These are phyloP conservation scores for Rhododendron simsii DNA, from an alignment of 148 eudicot genomes.

Conservation along the genomic window DNA sequence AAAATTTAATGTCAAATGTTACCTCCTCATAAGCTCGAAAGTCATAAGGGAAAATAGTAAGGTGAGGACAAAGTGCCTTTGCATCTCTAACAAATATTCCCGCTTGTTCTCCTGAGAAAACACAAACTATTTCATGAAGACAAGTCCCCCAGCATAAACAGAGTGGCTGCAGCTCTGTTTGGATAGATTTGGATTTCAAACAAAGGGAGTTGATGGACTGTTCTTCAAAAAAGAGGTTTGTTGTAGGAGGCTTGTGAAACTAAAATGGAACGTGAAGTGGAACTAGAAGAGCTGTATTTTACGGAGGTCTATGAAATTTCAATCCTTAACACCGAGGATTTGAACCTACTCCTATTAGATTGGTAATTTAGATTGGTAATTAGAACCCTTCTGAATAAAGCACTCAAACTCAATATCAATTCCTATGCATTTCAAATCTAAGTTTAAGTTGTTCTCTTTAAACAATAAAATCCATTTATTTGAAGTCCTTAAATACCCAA, in stretches of 20 bases:
- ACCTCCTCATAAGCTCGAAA: slow-evolving; percentile 97
- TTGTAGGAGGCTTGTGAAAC: neutral
- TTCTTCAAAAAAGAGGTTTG: neutral
- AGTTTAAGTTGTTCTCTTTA: neutral
- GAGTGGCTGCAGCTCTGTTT: neutral
- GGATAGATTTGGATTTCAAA: neutral
- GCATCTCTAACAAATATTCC: slow-evolving; percentile 98
- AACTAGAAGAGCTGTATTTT: neutral
- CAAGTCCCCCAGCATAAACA: neutral
- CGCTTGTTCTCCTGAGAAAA: slow-evolving; percentile 65
- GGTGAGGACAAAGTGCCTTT: slow-evolving; percentile 87
- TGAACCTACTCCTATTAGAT: neutral
- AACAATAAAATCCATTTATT: neutral
- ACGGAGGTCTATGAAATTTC: neutral
- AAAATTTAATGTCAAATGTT: neutral
- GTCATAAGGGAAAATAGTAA: slow-evolving; percentile 73
- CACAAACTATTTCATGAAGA: slow-evolving; percentile 4
- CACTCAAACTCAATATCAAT: neutral
- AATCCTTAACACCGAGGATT: neutral
- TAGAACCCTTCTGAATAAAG: neutral
- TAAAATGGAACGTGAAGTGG: neutral
- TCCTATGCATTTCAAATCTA: neutral
- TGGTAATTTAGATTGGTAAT: neutral
- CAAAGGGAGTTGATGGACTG: neutral
- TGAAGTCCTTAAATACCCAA: neutral